Conservation (phyloP, 2,329 filamentous ascomycete species). For the Chaetomiaceae sp. region DNA sequence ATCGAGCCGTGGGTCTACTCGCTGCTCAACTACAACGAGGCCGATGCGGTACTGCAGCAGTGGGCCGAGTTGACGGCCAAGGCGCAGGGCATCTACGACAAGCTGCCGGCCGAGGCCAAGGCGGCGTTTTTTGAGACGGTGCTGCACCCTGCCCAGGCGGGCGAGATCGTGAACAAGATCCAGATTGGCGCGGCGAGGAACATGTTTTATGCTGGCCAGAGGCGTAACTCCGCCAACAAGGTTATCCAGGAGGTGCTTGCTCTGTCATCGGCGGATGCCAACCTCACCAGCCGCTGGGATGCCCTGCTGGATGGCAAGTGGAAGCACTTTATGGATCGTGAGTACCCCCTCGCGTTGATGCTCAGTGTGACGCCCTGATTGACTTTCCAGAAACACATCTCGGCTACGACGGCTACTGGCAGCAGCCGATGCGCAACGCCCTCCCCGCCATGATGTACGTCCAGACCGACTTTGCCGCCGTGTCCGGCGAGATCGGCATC, state of each 20-base stretch:
- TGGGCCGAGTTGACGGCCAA: slow-evolving; percentile 51
- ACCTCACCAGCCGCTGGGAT: slow-evolving; percentile 55
- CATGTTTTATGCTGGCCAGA: slow-evolving; percentile 48
- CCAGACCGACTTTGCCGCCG: slow-evolving; percentile 51
- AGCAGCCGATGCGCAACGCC: slow-evolving; percentile 68
- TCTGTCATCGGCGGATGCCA: slow-evolving; percentile 53
- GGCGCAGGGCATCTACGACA: slow-evolving; percentile 53
- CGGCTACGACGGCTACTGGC: slow-evolving; percentile 55
- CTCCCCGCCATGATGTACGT: slow-evolving; percentile 59
- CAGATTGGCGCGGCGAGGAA: slow-evolving; percentile 49
- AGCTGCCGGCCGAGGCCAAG: slow-evolving; percentile 45
- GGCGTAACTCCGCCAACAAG: slow-evolving; percentile 51
- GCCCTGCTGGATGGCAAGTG: slow-evolving; percentile 57
- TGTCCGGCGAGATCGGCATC: slow-evolving; percentile 61
- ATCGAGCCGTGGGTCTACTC: slow-evolving; percentile 56
- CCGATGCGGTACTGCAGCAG: slow-evolving; percentile 50
- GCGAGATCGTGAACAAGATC: slow-evolving; percentile 52
- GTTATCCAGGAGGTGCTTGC: slow-evolving; percentile 49
- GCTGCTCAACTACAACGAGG: slow-evolving; percentile 61
- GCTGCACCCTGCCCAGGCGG: slow-evolving; percentile 56
- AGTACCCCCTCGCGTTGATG: slow-evolving; percentile 14
- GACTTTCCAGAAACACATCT: slow-evolving; percentile 43
- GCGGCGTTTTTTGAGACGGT: slow-evolving; percentile 61
- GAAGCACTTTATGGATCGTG: slow-evolving; percentile 57
- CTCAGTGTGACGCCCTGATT: not conserved